Conservation (phyloP, 305 asterid species). For the Petunia hybrid region DNA sequence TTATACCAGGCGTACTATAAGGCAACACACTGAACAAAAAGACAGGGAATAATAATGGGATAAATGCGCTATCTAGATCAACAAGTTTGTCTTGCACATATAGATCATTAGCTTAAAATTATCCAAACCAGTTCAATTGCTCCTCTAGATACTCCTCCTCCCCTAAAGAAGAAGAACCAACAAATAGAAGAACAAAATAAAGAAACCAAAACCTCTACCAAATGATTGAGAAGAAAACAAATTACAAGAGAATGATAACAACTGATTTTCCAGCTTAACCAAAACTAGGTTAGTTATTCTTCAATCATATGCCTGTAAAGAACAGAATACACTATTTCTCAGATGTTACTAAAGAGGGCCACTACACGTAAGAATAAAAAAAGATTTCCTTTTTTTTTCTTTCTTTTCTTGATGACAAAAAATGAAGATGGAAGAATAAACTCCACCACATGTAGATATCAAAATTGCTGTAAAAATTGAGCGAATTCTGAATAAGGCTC, state of each 20-base stretch:
- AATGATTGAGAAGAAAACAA: background rate
- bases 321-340: background rate
- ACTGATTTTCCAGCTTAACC: background rate
- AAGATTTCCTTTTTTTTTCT: background rate
- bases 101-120: background rate
- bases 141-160: background rate
- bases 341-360: background rate
- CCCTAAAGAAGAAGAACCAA: background rate
- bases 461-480: background rate
- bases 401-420: background rate
- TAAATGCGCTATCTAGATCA: conserved; percentile 6
- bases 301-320: background rate
- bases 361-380: background rate
- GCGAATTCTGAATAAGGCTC: background rate
- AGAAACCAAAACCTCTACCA: background rate
- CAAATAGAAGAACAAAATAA: background rate
- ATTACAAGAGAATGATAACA: background rate
- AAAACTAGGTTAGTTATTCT: background rate
- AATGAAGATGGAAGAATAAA: background rate
- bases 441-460: background rate
- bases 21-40: background rate
- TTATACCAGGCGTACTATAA: conserved; percentile 15
- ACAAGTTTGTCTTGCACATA: background rate
- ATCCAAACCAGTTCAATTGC: background rate
- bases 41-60: background rate